Evolutionary conservation across 140 eudicot species (phyloP).

Genomic region (Anethum foeniculum): DNA sequence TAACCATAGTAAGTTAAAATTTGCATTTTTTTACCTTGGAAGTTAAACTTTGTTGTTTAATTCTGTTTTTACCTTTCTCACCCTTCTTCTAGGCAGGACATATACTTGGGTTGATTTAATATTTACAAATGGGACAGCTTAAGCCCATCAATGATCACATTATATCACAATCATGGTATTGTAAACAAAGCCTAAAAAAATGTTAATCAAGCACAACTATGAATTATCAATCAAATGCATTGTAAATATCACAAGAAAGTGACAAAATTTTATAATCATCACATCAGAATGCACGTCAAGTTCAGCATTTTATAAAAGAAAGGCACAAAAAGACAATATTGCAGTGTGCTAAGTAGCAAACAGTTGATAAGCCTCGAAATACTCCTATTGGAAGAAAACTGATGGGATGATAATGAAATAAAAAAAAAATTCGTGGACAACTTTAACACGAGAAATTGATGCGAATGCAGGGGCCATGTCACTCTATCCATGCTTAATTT

Average conservation of each 20-base stretch:
- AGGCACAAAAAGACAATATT: background rate
- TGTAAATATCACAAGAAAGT: background rate
- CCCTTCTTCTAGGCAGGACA: background rate
- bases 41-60: too few species aligned
- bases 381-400: background rate
- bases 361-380: background rate
- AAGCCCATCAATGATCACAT: background rate
- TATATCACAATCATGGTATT: background rate
- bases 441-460: too few species aligned
- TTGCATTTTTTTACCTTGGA: too few species aligned
- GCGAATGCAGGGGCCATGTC: too few species aligned
- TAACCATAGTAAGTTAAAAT: too few species aligned
- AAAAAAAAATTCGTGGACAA: too few species aligned
- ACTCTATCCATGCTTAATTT: too few species aligned
- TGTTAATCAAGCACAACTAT: background rate
- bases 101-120: background rate
- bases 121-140: background rate
- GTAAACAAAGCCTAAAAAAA: background rate
- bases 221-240: constrained; percentile 1
- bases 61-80: background rate
- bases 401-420: background rate
- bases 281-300: background rate
- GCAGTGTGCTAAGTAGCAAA: background rate
- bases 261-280: background rate
- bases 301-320: background rate